Evolutionary conservation across 306 rosid genomes (phyloP).

Genomic region (Gynostemma pentaphyllum): DNA sequence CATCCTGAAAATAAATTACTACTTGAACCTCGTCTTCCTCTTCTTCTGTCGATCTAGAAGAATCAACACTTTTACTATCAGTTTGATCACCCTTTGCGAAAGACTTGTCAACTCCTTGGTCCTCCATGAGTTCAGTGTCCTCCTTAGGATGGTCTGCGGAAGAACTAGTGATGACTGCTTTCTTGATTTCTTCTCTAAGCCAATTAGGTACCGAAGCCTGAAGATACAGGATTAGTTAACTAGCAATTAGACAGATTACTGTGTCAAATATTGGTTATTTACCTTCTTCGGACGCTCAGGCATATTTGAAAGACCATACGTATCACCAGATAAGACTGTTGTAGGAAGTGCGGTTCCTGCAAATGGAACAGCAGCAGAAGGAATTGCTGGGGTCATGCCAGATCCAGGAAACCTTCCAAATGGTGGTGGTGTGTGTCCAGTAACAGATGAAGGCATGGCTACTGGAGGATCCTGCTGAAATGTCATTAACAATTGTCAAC

Average conservation of each 20-base stretch:
- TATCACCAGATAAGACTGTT: conserved; percentile 57
- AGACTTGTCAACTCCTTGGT: conserved; percentile 43
- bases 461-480: conserved; percentile 68
- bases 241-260: conserved; percentile 12
- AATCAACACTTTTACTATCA: conserved; percentile 69
- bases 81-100: conserved; percentile 46
- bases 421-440: conserved; percentile 53
- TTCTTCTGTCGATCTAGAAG: conserved; percentile 82
- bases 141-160: conserved; percentile 61
- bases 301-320: conserved; percentile 59
- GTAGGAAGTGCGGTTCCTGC: conserved; percentile 51
- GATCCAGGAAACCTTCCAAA: conserved; percentile 83
- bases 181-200: conserved; percentile 94
- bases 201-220: conserved; percentile 95
- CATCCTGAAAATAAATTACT: neutral
- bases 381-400: conserved; percentile 48
- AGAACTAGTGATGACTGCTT: conserved; percentile 62
- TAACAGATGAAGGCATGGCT: conserved; percentile 32
- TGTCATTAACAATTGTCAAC: conserved; percentile 27
- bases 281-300: conserved; percentile 97
- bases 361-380: conserved; percentile 50
- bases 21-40: conserved; percentile 85
- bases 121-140: conserved; percentile 32
- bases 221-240: conserved; percentile 19
- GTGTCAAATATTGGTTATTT: conserved; percentile 14